Evolutionary conservation across 2,329 filamentous ascomycete genomes (phyloP), one percentile per base, ranked within the genome.

Genomic region (Plenodomus tracheiphilus): DNA sequence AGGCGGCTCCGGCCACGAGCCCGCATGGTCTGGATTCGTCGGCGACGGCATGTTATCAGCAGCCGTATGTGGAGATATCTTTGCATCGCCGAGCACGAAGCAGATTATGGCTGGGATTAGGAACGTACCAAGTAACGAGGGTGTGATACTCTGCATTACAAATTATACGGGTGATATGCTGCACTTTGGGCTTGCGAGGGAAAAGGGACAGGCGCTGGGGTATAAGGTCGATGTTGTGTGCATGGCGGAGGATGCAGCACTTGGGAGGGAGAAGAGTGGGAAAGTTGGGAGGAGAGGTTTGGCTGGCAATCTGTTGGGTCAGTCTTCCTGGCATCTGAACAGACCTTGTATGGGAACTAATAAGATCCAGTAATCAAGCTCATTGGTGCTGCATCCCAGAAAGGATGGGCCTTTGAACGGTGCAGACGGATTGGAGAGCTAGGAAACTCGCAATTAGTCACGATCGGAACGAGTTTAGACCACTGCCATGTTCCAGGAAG

Each of bases 401-500:
- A 72, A 18, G 72, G 68, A 9, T 77, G 75, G 62, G 63, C 69
- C 3, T 78, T 79, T 43, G 76, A 79, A 40, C 66, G 70, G 49
- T 76, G 74, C 48, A 64, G 76, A 48, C 69, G 74, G 51, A 74
- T 79, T 47, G 77, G 76, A 11, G 66, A 74, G 30, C 55, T 75
- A 10, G 75, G 75, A 4, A 77, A 77, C 53, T 69, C 61, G 16
- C 71, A 78, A 36, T 64, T 79, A 18, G 78, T 79, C 4, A 79
- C 77, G 3, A 79, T 81, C 43, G 79, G 77, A 1, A 76, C 77
- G 11, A 77, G 75, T 41, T 56, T 81, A 15, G 78, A 81, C 57
- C 78, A 80, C 58, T 81, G 79, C 57, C 78, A 81, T 54, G 78
- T 81, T 2, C 79, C 78, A 2, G 79, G 78, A 10, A 59, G 78